Conservation (phyloP, 805 yeast species). For the Ascoidea rubescens region DNA sequence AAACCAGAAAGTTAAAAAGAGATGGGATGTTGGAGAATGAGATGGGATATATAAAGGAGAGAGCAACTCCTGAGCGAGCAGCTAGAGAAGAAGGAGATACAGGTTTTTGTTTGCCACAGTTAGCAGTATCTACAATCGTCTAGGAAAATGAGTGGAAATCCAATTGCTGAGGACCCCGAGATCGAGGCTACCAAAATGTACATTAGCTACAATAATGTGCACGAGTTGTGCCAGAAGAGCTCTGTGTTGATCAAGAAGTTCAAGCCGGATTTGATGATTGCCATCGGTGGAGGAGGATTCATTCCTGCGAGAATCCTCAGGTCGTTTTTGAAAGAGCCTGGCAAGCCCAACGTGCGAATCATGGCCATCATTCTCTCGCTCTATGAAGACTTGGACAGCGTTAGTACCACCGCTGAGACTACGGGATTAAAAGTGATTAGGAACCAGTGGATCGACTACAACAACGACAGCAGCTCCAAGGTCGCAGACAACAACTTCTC, state of each 20-base stretch:
- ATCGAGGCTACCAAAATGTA: constrained; percentile 37
- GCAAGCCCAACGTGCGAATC: constrained; percentile 78
- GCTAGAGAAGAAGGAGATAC: too few species aligned
- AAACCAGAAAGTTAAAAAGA: too few species aligned
- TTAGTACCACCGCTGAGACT: constrained; percentile 39
- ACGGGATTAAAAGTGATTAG: constrained; percentile 60
- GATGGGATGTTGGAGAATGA: too few species aligned
- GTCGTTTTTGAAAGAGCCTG: constrained; percentile 80
- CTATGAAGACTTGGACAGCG: constrained; percentile 67
- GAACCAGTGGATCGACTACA: constrained; percentile 75
- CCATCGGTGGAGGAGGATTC: constrained; percentile 97
- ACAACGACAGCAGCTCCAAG: constrained; percentile 47
- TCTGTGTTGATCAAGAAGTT: constrained; percentile 52
- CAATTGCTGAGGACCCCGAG: constrained; percentile 2
- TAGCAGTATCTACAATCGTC: too few species aligned
- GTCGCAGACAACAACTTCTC: constrained; percentile 17
- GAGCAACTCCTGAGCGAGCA: too few species aligned
- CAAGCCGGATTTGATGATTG: constrained; percentile 83
- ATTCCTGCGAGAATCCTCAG: constrained; percentile 95
- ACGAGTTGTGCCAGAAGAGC: constrained; percentile 52
- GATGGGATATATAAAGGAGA: too few species aligned
- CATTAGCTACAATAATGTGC: constrained; percentile 72
- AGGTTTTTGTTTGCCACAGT: too few species aligned
- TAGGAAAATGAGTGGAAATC: too few species aligned
- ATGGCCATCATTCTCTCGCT: constrained; percentile 90